These are phyloP conservation scores for Chenopodium formosanum DNA, from an alignment of 148 eudicot species.

Conservation along the genomic window DNA sequence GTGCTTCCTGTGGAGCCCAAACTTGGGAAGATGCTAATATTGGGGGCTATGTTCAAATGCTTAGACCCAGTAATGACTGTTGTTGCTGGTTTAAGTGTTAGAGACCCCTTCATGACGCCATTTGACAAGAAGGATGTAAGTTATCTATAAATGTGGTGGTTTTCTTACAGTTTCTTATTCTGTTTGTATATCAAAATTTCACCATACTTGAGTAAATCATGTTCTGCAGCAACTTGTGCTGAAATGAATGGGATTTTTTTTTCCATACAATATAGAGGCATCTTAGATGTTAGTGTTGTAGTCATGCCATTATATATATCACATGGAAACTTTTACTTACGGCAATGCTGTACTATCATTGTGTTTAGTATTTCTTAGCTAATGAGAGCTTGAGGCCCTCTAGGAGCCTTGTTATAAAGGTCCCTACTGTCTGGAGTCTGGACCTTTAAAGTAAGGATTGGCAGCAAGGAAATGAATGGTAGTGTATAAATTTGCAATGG, in stretches of 20 bases:
- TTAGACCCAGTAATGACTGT: constrained; percentile 92
- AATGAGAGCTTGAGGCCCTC: too few species aligned
- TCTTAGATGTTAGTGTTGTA: background rate
- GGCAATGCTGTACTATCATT: too few species aligned
- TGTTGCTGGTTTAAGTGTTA: constrained; percentile 91
- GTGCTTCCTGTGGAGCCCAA: constrained; percentile 97
- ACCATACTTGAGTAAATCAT: background rate
- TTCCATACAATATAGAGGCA: background rate
- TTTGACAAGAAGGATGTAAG: constrained; percentile 92
- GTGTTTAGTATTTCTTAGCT: too few species aligned
- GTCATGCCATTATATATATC: background rate
- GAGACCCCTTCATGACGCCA: constrained; percentile 92
- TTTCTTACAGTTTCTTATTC: background rate
- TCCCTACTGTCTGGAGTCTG: too few species aligned
- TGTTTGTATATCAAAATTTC: background rate
- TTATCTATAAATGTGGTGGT: background rate
- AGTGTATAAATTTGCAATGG: too few species aligned
- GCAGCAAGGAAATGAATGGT: too few species aligned
- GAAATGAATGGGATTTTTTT: background rate
- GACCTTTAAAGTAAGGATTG: too few species aligned
- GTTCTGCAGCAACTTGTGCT: background rate
- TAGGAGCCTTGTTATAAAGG: too few species aligned
- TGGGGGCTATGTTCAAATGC: constrained; percentile 91
- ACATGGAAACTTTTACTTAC: too few species aligned
- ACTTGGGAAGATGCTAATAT: constrained; percentile 89